Percentiles rank a stretch among this genome's conserved stretches.
Conservation (phyloP, 2,329 filamentous ascomycete species). For the Lachnellula hyalina region DNA sequence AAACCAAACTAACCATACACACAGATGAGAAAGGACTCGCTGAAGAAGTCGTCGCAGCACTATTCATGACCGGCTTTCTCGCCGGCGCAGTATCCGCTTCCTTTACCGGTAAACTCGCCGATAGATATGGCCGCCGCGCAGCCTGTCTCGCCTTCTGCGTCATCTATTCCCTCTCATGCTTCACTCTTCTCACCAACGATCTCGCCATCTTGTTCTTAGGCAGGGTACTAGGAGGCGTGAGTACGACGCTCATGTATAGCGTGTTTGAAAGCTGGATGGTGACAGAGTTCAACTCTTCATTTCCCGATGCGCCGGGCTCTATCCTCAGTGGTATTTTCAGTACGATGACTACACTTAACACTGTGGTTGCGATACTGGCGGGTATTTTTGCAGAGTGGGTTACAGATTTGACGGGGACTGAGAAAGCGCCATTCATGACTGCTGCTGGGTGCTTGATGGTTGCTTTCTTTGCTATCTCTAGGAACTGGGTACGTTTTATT, state of each 20-base stretch:
- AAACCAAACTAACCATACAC: not conserved
- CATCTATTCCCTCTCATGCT: conserved; percentile 46
- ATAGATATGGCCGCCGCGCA: conserved; percentile 34
- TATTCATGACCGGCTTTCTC: conserved; percentile 25
- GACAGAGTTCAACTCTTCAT: conserved; percentile 45
- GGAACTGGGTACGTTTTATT: conserved; percentile 39
- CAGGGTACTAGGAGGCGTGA: conserved; percentile 48
- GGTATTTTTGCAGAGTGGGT: conserved; percentile 47
- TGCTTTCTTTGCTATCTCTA: conserved; percentile 41
- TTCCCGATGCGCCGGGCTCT: conserved; percentile 35
- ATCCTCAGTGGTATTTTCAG: conserved; percentile 46
- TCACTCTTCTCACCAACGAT: conserved; percentile 41
- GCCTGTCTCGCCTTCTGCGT: conserved; percentile 51
- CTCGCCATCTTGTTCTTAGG: conserved; percentile 44
- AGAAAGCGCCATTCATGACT: conserved; percentile 47
- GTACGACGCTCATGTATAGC: conserved; percentile 52
- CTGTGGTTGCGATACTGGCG: conserved; percentile 47
- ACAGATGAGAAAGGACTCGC: conserved; percentile 22
- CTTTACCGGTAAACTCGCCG: conserved; percentile 23
- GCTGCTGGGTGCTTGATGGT: conserved; percentile 36
- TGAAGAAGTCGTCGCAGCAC: conserved; percentile 21
- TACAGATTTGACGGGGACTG: conserved; percentile 41
- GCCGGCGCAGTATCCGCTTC: conserved; percentile 23
- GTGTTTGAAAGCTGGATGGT: conserved; percentile 60
- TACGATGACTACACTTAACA: conserved; percentile 46